Evolutionary conservation across 495 filamentous ascomycete genomes (phyloP).

Genomic region (Trichoderma gamsii): DNA sequence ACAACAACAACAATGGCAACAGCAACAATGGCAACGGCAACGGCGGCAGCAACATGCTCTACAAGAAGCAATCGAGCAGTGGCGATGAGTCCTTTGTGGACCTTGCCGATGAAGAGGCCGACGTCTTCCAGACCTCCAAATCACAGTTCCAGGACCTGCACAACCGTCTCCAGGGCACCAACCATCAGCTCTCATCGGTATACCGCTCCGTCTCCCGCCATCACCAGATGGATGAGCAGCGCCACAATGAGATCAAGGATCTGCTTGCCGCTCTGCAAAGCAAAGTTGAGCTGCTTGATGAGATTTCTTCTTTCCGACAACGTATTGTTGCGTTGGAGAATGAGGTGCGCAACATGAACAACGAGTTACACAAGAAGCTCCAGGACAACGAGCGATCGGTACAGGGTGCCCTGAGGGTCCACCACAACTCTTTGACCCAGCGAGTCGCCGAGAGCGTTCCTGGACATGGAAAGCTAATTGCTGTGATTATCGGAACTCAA

Average conservation of each 20-base stretch:
- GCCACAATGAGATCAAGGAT: constrained; percentile 49
- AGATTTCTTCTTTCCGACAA: constrained; percentile 36
- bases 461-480: constrained; percentile 66
- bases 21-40: constrained; percentile 20
- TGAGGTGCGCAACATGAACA: constrained; percentile 53
- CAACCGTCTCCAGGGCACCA: constrained; percentile 69
- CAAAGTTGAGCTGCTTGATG: constrained; percentile 35
- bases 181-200: constrained; percentile 64
- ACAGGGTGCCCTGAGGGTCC: constrained; percentile 64
- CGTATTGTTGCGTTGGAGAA: constrained; percentile 58
- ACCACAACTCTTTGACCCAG: constrained; percentile 61
- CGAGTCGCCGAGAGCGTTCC: constrained; percentile 50
- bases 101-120: constrained; percentile 41
- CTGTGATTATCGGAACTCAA: constrained; percentile 72
- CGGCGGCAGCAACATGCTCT: neutral
- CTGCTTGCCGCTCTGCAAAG: constrained; percentile 35
- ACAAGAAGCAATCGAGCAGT: neutral
- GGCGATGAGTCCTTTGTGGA: constrained; percentile 28
- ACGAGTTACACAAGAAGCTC: constrained; percentile 38
- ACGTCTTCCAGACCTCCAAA: constrained; percentile 43
- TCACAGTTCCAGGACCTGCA: constrained; percentile 76
- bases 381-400: constrained; percentile 71
- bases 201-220: constrained; percentile 55
- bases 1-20: constrained; percentile 22
- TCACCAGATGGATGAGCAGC: constrained; percentile 46